Conservation (phyloP, 1,284 basidiomycete species). For the Anthracocystis setariae region DNA sequence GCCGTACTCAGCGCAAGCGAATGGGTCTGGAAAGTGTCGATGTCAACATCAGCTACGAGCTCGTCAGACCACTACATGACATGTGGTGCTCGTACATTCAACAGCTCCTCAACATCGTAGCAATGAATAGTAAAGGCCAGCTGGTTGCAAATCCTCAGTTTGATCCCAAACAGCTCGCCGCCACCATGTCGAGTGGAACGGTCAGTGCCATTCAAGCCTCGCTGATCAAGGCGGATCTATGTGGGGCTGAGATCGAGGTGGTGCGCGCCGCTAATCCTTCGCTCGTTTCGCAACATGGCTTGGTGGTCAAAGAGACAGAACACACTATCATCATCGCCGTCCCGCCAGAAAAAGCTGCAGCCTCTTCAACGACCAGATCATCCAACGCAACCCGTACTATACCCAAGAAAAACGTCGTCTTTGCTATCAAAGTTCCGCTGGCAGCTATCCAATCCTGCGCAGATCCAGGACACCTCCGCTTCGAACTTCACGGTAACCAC, state of each 20-base stretch:
- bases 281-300: conserved; percentile 33
- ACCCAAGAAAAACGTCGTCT: conserved; percentile 50
- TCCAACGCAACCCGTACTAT: conserved; percentile 23
- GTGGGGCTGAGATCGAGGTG: conserved; percentile 47
- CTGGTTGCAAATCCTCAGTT: conserved; percentile 38
- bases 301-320: conserved; percentile 49
- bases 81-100: conserved; percentile 53
- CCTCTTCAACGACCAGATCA: too few species aligned
- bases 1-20: conserved; percentile 37
- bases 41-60: conserved; percentile 32
- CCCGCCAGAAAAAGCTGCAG: background rate
- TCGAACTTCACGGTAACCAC: conserved; percentile 49
- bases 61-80: conserved; percentile 39
- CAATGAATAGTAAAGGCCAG: conserved; percentile 29
- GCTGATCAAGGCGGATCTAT: conserved; percentile 50
- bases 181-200: conserved; percentile 35
- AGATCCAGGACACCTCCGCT: conserved; percentile 21
- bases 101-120: conserved; percentile 45
- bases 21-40: conserved; percentile 39
- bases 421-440: conserved; percentile 38
- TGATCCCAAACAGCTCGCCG: conserved; percentile 19
- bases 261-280: conserved; percentile 45
- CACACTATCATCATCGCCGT: conserved; percentile 35
- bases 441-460: background rate
- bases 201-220: conserved; percentile 41